These are phyloP conservation scores for Kwoniella mangroviensis DNA, from an alignment of 768 basidiomycete genomes.

Conservation along the genomic window DNA sequence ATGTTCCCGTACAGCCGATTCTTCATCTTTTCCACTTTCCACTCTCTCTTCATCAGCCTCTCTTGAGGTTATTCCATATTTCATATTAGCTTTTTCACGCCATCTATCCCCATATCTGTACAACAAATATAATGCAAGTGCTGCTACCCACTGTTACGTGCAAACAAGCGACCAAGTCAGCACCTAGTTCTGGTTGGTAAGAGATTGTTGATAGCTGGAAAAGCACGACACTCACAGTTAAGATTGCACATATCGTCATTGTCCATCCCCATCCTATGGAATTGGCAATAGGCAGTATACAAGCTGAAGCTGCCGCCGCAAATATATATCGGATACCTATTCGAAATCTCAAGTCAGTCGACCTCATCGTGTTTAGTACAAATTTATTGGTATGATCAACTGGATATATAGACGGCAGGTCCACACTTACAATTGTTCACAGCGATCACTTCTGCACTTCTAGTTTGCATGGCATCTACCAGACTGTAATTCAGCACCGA, in stretches of 20 bases:
- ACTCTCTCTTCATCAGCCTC: constrained; percentile 38
- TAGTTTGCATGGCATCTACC: constrained; percentile 47
- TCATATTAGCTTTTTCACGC: constrained; percentile 46
- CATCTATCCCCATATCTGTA: constrained; percentile 45
- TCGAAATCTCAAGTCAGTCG: background rate
- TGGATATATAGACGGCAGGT: background rate
- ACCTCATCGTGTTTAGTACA: no score
- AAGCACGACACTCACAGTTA: constrained; percentile 37
- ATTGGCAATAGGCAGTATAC: constrained; percentile 56
- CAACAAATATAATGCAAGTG: constrained; percentile 3
- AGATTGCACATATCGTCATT: constrained; percentile 49
- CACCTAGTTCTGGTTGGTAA: no score
- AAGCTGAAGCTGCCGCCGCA: constrained; percentile 56
- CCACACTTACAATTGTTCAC: constrained; percentile 54
- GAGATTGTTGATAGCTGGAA: background rate
- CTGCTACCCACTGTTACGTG: constrained; percentile 11
- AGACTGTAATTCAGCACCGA: constrained; percentile 1
- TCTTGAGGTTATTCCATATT: constrained; percentile 35
- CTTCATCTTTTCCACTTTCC: constrained; percentile 27
- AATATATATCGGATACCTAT: constrained; percentile 54
- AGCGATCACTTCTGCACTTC: constrained; percentile 54
- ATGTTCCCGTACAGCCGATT: background rate
- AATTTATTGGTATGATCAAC: background rate
- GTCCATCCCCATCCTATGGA: constrained; percentile 58
- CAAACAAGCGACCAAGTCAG: background rate